phyloP scores from a whole-genome alignment of 208 protist species.

The Trypanosoma theileri region DNA sequence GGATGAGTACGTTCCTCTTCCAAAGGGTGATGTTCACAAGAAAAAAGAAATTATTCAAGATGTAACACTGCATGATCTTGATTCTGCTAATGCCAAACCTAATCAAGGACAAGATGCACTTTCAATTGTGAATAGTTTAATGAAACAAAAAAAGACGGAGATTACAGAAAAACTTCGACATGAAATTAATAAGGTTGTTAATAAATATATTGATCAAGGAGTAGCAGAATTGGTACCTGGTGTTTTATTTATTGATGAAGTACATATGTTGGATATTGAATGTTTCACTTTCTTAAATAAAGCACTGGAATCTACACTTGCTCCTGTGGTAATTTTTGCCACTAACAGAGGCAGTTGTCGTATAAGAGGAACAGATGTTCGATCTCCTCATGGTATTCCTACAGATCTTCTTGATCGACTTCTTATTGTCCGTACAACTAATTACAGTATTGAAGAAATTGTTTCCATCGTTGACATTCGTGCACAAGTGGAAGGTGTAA shows the following conservation, averaged over 20 bases:
- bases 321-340: slow-evolving; percentile 99
- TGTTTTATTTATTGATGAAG: slow-evolving; percentile 99
- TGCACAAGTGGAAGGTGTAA: slow-evolving; percentile 94
- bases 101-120: slow-evolving; percentile 98
- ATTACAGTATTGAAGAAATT: slow-evolving; percentile 97
- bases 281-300: slow-evolving; percentile 99
- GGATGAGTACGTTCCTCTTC: slow-evolving; percentile 99
- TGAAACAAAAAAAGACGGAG: slow-evolving; percentile 99
- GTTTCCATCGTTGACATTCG: slow-evolving; percentile 95
- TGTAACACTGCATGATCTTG: slow-evolving; percentile 99
- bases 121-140: slow-evolving; percentile 96
- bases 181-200: slow-evolving; percentile 99
- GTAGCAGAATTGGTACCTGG: slow-evolving; percentile 99
- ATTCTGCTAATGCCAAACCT: slow-evolving; percentile 98
- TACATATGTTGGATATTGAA: slow-evolving; percentile 99
- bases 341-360: slow-evolving; percentile 99
- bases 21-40: slow-evolving; percentile 99
- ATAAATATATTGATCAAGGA: slow-evolving; percentile 99
- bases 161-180: slow-evolving; percentile 99
- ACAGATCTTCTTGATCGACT: slow-evolving; percentile 99
- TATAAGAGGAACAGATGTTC: slow-evolving; percentile 97
- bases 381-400: slow-evolving; percentile 99
- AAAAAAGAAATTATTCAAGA: slow-evolving; percentile 99
- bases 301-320: slow-evolving; percentile 98
- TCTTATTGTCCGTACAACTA: slow-evolving; percentile 98